Percentiles rank a stretch among this genome's conserved stretches.
Conservation (phyloP, 257 asterid genomes). For the Coffea canephora region DNA sequence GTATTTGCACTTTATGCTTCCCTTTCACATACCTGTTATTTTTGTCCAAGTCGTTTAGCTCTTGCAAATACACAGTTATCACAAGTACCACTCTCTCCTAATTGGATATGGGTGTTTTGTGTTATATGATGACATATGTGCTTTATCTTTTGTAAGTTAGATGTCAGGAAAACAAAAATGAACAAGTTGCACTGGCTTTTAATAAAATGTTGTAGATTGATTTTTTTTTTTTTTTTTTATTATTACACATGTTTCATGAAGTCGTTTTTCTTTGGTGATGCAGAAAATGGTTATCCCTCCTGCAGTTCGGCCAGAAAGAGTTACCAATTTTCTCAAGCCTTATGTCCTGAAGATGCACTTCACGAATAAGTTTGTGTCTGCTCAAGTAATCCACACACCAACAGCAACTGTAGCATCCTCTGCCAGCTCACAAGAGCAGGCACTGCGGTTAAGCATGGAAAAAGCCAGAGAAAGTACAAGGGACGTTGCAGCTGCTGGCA, state of each 20-base stretch:
- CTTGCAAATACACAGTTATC: background rate
- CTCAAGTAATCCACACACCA: constrained; percentile 89
- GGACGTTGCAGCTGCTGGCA: constrained; percentile 93
- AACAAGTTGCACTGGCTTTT: background rate
- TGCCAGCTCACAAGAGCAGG: constrained; percentile 95
- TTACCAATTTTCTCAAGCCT: constrained; percentile 74
- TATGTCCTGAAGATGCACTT: constrained; percentile 82
- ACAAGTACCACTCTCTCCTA: background rate
- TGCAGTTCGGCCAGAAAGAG: constrained; percentile 56
- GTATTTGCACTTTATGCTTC: background rate
- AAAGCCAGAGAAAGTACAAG: constrained; percentile 57
- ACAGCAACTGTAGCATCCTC: constrained; percentile 88
- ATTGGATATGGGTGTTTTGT: background rate
- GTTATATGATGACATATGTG: background rate
- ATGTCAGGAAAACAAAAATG: background rate
- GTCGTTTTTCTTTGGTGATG: background rate
- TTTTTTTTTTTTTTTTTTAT: background rate
- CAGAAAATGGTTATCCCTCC: constrained; percentile 82
- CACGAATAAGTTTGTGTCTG: constrained; percentile 69
- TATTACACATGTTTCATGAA: background rate
- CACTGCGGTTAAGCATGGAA: constrained; percentile 61
- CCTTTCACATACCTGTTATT: background rate
- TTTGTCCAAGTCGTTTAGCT: background rate
- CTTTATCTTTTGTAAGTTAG: background rate
- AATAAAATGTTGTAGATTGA: background rate